Conservation (phyloP, 1,284 basidiomycete species). For the Hemileia vastatrix region DNA sequence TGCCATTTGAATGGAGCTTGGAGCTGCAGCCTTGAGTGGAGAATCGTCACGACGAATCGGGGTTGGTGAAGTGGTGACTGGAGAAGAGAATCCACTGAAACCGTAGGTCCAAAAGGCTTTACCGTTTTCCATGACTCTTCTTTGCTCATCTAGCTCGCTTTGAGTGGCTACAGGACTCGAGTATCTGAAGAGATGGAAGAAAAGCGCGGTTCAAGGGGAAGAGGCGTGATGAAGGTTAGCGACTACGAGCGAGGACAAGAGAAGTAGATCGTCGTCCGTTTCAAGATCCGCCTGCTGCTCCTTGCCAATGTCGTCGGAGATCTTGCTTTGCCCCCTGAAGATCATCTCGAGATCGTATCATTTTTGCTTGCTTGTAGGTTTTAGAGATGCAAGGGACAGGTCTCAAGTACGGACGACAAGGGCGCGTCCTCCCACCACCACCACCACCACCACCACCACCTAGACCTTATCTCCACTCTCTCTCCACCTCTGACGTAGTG, state of each 20-base stretch:
- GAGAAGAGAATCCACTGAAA: not conserved
- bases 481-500: not conserved
- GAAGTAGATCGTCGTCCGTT: no score
- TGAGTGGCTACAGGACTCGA: conserved; percentile 37
- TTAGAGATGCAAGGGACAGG: no score
- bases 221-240: not conserved
- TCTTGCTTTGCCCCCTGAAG: no score
- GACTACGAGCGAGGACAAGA: not conserved
- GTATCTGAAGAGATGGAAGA: conserved; percentile 26
- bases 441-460: no score
- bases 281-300: no score
- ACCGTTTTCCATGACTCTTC: conserved; percentile 30
- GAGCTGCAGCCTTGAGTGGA: not conserved
- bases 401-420: no score
- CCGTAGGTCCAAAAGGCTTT: not conserved
- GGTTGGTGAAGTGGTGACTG: not conserved
- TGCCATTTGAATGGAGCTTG: not conserved
- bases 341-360: no score
- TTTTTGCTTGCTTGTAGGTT: no score
- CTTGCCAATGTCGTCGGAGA: no score
- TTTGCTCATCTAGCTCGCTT: conserved; percentile 32
- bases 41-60: no score
- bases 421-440: no score
- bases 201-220: not conserved
- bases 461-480: no score